Evolutionary conservation across 2,329 filamentous ascomycete genomes (phyloP), one percentile per base, ranked within the genome.

Genomic region (Cordyceps farinosa): DNA sequence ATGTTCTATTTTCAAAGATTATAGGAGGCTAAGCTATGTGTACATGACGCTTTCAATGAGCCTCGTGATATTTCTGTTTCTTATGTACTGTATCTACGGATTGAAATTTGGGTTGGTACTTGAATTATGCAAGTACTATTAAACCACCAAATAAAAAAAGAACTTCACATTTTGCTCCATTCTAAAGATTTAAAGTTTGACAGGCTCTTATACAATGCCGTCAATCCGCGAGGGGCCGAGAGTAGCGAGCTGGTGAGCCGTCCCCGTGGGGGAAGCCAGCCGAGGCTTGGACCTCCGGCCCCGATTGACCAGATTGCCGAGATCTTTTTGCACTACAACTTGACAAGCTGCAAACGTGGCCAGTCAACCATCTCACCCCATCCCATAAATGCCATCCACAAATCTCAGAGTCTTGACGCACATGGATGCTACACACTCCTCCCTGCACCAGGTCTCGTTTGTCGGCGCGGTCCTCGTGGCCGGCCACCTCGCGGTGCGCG

Each of bases 401-500:
- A 22, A 22, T 22, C 22, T 22, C 22, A 22, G 22, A 22, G 22
- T 22, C 22, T 22, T 22, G 22, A 22, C 22, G 22, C 22, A 22
- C 22, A 62, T 48, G 51, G 27, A 30, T 7, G 22, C 22, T 22
- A 27, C 11, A 1, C 48, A 54, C 3, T n/a, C 29, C 15, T 54
- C 56, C 27, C 48, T n/a, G 8, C 15, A 30, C 30, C 60, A 55
- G 34, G 32, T 62, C 8, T 48, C 60, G 51, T 62, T 55, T 17
- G 32, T 48, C 51, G 22, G 8, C n/a, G 50, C 50, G 1, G 40
- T 47, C 36, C 38, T 47, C 27, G 22, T 42, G 3, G 17, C 22
- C 51, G 51, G 60, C 13, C 56, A 30, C 51, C 60, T 56, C 15
- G 42, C 32, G 11, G 51, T 55, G 32, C 51, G 51, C 51, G 51